These are phyloP conservation scores for Ogataea trehaloabstinens DNA, from an alignment of 805 yeast genomes.

Conservation along the genomic window DNA sequence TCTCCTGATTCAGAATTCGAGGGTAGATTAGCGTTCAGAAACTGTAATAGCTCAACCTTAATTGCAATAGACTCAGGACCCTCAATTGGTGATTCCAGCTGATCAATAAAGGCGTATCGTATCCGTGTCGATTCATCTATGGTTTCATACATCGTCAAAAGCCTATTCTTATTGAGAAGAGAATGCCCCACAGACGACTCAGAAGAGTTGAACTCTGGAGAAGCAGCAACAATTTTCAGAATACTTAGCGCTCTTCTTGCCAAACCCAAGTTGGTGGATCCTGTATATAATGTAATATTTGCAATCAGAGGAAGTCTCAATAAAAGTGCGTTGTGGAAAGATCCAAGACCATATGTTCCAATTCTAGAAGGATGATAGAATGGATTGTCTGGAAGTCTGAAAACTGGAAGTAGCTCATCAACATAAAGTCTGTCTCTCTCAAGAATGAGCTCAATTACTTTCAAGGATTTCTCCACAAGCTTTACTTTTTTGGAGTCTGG, in stretches of 20 bases:
- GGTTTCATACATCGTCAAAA: slow-evolving; percentile 69
- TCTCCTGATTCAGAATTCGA: slow-evolving; percentile 35
- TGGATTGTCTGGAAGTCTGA: slow-evolving; percentile 40
- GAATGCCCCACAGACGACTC: slow-evolving; percentile 15
- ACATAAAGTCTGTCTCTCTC: slow-evolving; percentile 57
- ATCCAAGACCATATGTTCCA: slow-evolving; percentile 59
- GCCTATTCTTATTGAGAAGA: slow-evolving; percentile 51
- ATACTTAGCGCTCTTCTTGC: slow-evolving; percentile 55
- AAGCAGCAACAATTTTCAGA: slow-evolving; percentile 44
- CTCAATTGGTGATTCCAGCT: slow-evolving; percentile 47
- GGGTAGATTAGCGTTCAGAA: slow-evolving; percentile 50
- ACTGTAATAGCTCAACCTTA: slow-evolving; percentile 59
- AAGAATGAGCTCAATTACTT: slow-evolving; percentile 44
- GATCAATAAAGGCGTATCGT: slow-evolving; percentile 68
- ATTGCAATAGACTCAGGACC: slow-evolving; percentile 40
- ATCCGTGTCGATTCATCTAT: slow-evolving; percentile 78
- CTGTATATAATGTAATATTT: slow-evolving; percentile 72
- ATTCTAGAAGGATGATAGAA: slow-evolving; percentile 40
- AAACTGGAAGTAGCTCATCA: slow-evolving; percentile 51
- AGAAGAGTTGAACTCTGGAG: slow-evolving; percentile 40
- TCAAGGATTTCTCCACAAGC: slow-evolving; percentile 41
- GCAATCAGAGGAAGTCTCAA: slow-evolving; percentile 71
- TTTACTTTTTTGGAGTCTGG: slow-evolving; percentile 32
- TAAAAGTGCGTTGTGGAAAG: slow-evolving; percentile 70
- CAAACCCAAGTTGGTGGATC: slow-evolving; percentile 48